phyloP scores from a whole-genome alignment of 1,284 basidiomycete species.

The Ceratobasidium sp. region DNA sequence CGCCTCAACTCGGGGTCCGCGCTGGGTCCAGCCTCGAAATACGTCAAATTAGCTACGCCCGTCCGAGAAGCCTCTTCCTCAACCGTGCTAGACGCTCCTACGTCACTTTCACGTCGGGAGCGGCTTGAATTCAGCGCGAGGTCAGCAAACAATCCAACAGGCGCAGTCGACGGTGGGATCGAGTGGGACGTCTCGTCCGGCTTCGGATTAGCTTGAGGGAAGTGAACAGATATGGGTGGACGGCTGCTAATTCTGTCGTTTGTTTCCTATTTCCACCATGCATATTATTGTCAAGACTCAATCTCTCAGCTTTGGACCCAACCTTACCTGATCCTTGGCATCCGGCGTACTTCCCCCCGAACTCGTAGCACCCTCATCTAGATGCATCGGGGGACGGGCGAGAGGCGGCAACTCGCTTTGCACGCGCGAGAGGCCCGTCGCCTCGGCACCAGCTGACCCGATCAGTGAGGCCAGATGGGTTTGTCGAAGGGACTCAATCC shows the following conservation, averaged over 20 bases:
- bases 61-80: conserved; percentile 63
- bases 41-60: conserved; percentile 84
- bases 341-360: conserved; percentile 48
- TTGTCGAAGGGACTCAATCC: conserved; percentile 67
- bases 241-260: too few species aligned
- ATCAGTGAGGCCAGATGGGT: conserved; percentile 57
- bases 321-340: conserved; percentile 54
- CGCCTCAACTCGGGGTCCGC: conserved; percentile 76
- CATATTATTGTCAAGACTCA: too few species aligned
- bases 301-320: background rate
- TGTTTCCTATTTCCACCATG: too few species aligned
- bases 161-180: conserved; percentile 76
- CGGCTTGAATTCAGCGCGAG: conserved; percentile 69
- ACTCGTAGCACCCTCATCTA: conserved; percentile 27
- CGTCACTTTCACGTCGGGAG: conserved; percentile 56
- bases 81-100: conserved; percentile 62
- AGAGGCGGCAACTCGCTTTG: conserved; percentile 11
- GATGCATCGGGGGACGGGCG: conserved; percentile 8
- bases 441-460: conserved; percentile 51
- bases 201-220: conserved; percentile 39
- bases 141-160: conserved; percentile 78
- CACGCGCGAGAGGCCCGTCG: background rate
- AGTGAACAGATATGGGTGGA: conserved; percentile 23
- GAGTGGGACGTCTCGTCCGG: conserved; percentile 60
- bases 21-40: conserved; percentile 77